Conservation (phyloP, 768 basidiomycete genomes). For the Daedaleopsis sinensis region DNA sequence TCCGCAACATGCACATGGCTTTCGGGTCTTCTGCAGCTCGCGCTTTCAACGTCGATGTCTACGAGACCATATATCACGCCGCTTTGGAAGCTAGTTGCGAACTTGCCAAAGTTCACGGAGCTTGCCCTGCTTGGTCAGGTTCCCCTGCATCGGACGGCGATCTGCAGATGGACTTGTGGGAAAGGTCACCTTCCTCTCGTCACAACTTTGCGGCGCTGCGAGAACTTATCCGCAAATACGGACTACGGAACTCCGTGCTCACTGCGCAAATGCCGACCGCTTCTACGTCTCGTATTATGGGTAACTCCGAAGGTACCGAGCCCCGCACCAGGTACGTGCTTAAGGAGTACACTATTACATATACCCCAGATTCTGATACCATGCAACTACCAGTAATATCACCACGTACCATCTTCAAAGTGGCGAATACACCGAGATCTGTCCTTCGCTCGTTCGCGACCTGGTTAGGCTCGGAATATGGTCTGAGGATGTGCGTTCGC, state of each 20-base stretch:
- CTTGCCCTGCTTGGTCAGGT: background rate
- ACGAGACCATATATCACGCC: background rate
- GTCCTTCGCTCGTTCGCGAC: background rate
- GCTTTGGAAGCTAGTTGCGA: background rate
- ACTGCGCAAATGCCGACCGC: background rate
- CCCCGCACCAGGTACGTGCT: background rate
- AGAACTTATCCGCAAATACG: background rate
- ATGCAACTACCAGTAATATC: background rate
- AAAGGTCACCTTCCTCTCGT: background rate
- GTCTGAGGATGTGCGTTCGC: too few relatives aligned
- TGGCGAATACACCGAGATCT: background rate
- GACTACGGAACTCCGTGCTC: background rate
- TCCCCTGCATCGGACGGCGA: background rate
- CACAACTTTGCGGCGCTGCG: too few relatives aligned
- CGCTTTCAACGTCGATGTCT: background rate
- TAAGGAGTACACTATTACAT: too few relatives aligned
- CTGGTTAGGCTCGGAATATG: background rate
- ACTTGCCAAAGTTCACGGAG: background rate
- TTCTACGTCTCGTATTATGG: background rate
- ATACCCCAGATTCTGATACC: too few relatives aligned
- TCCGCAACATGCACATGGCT: background rate
- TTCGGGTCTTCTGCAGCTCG: background rate
- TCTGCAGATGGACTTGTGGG: background rate
- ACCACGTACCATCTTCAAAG: background rate
- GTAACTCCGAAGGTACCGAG: background rate